These are phyloP conservation scores for Dimocarpus longan DNA, from an alignment of 345 rosid species.

Conservation along the genomic window DNA sequence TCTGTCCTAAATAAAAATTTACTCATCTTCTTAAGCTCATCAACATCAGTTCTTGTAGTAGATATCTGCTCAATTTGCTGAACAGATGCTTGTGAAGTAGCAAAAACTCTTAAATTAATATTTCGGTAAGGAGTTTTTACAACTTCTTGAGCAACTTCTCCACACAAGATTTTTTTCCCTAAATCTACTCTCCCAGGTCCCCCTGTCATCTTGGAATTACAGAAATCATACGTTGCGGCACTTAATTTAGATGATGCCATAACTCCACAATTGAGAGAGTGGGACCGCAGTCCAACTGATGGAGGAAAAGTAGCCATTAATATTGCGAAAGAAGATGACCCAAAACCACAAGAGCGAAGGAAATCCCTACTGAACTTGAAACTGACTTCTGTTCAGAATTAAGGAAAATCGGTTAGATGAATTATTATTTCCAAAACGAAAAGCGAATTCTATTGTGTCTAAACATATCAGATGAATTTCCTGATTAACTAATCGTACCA, in stretches of 20 bases:
- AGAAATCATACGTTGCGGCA: conserved; percentile 24
- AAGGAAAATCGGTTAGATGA: conserved; percentile 9
- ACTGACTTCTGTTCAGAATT: conserved; percentile 17
- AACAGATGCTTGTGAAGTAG: conserved; percentile 50
- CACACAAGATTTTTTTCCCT: conserved; percentile 29
- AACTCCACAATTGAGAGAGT: conserved; percentile 38
- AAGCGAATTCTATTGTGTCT: background rate
- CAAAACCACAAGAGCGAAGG: conserved; percentile 13
- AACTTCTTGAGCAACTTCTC: conserved; percentile 28
- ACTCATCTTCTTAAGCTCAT: conserved; percentile 42
- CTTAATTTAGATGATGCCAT: conserved; percentile 37
- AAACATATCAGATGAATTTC: background rate
- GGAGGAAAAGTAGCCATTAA: conserved; percentile 57
- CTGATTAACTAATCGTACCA: background rate
- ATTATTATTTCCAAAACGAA: background rate
- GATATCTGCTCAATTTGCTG: conserved; percentile 44
- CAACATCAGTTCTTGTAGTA: conserved; percentile 36
- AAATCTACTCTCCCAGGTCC: conserved; percentile 28
- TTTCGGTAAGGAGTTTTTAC: conserved; percentile 8
- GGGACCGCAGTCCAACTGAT: conserved; percentile 35
- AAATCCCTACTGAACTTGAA: conserved; percentile 26
- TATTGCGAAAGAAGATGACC: conserved; percentile 12
- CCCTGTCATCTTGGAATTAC: conserved; percentile 26
- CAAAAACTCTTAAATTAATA: conserved; percentile 41
- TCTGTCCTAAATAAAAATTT: conserved; percentile 72